Evolutionary conservation across 441 rosid genomes (phyloP).

Genomic region (Gossypium schwendimanii): DNA sequence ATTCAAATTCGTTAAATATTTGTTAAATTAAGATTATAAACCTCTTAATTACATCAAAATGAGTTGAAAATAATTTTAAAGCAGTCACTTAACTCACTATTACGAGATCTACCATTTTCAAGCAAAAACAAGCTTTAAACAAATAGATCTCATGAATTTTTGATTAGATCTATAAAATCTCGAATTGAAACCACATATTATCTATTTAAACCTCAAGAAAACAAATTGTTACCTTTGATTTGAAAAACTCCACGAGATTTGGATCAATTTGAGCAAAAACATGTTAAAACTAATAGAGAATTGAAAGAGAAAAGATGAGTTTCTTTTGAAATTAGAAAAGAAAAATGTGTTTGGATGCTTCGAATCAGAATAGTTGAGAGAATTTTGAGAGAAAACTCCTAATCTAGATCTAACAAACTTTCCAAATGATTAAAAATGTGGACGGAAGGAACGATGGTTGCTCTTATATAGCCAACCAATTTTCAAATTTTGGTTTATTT

Average conservation of each 20-base stretch:
- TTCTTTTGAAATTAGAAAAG: too few species aligned
- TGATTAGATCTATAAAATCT: background rate
- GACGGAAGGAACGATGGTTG: background rate
- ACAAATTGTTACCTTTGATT: background rate
- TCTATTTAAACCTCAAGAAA: background rate
- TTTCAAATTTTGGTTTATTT: too few species aligned
- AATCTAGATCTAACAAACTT: background rate
- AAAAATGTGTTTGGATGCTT: too few species aligned
- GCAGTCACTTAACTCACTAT: background rate
- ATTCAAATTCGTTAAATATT: background rate
- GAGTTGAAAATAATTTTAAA: background rate
- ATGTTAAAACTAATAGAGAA: too few species aligned
- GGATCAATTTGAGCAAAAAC: too few species aligned
- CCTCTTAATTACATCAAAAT: background rate
- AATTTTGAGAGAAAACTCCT: too few species aligned
- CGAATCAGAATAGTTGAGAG: too few species aligned
- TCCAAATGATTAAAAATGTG: background rate
- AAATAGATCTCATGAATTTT: background rate
- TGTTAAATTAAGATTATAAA: too few species aligned
- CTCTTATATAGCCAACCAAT: background rate
- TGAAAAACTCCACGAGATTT: background rate
- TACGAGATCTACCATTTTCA: background rate
- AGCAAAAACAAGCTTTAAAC: background rate
- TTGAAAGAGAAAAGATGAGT: too few species aligned
- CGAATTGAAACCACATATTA: background rate